These are phyloP conservation scores for Phytophthora multivora DNA, from an alignment of 352 stramenopile species.

Conservation along the genomic window DNA sequence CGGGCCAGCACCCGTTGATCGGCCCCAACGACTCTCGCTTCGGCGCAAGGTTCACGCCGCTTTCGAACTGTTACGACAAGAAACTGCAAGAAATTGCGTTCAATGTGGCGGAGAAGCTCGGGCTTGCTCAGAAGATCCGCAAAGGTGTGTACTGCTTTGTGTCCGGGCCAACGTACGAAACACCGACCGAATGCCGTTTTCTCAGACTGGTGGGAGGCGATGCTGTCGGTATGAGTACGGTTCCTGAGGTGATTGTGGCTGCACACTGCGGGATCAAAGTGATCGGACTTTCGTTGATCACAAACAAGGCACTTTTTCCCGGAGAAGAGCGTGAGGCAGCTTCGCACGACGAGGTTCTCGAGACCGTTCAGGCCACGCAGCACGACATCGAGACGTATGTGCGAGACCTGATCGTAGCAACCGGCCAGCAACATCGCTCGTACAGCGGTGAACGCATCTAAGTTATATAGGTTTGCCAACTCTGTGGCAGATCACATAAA, in stretches of 20 bases:
- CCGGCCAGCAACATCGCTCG: constrained; percentile 27
- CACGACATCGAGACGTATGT: constrained; percentile 49
- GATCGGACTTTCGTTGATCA: constrained; percentile 96
- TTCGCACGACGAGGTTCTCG: constrained; percentile 94
- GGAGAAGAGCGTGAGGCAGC: constrained; percentile 82
- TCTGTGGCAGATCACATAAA: background rate
- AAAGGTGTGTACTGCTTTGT: constrained; percentile 96
- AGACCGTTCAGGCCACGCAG: constrained; percentile 83
- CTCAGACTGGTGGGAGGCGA: constrained; percentile 92
- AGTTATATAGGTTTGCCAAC: constrained; percentile 27
- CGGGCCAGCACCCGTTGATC: constrained; percentile 93
- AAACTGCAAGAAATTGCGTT: constrained; percentile 85
- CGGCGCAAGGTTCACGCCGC: constrained; percentile 94
- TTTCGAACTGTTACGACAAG: constrained; percentile 94
- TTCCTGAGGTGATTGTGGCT: constrained; percentile 96
- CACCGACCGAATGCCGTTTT: constrained; percentile 93
- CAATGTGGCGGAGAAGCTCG: constrained; percentile 79
- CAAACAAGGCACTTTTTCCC: constrained; percentile 91
- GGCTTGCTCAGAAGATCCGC: constrained; percentile 83
- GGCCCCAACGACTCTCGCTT: constrained; percentile 96
- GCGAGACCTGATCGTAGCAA: constrained; percentile 38
- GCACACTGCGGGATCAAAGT: constrained; percentile 95
- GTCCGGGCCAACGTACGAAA: constrained; percentile 97
- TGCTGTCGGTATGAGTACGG: constrained; percentile 96
- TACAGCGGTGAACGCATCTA: constrained; percentile 15